A percentile compares a stretch with the other conserved stretches of the same genome.
These are phyloP conservation scores for Nakazawaea ambrosiae DNA, from an alignment of 805 yeast genomes.

Conservation along the genomic window DNA sequence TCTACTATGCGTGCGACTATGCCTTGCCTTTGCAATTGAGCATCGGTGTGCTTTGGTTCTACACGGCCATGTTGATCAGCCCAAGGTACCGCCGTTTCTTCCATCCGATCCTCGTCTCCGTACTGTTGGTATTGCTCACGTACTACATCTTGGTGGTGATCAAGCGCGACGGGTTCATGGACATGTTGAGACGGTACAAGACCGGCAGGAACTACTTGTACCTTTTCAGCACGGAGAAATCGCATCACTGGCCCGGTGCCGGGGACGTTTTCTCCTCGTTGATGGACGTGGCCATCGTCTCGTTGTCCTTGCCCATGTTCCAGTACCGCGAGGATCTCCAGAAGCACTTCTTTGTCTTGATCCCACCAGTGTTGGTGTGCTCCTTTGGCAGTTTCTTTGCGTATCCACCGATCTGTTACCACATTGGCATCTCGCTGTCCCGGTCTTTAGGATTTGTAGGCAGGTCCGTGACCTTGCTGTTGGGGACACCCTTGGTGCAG, in stretches of 20 bases:
- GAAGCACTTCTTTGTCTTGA: constrained; percentile 48
- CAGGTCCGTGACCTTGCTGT: constrained; percentile 69
- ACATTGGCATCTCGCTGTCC: constrained; percentile 53
- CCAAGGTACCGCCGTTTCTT: constrained; percentile 41
- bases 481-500: constrained; percentile 69
- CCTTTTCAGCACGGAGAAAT: constrained; percentile 38
- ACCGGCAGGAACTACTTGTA: constrained; percentile 63
- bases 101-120: constrained; percentile 68
- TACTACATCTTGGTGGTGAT: constrained; percentile 57
- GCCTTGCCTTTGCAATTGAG: constrained; percentile 58
- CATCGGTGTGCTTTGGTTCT: constrained; percentile 51
- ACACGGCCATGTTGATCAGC: constrained; percentile 37
- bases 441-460: constrained; percentile 73
- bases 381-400: constrained; percentile 54
- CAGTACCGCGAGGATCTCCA: constrained; percentile 59
- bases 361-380: constrained; percentile 52
- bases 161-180: constrained; percentile 41
- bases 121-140: constrained; percentile 54
- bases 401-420: constrained; percentile 64
- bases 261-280: constrained; percentile 68
- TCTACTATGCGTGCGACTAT: constrained; percentile 51
- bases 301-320: constrained; percentile 72
- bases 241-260: constrained; percentile 60
- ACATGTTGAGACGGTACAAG: constrained; percentile 46
- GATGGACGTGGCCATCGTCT: constrained; percentile 73